Evolutionary conservation across 2,329 filamentous ascomycete genomes (phyloP).

Genomic region (Neurospora sp.): DNA sequence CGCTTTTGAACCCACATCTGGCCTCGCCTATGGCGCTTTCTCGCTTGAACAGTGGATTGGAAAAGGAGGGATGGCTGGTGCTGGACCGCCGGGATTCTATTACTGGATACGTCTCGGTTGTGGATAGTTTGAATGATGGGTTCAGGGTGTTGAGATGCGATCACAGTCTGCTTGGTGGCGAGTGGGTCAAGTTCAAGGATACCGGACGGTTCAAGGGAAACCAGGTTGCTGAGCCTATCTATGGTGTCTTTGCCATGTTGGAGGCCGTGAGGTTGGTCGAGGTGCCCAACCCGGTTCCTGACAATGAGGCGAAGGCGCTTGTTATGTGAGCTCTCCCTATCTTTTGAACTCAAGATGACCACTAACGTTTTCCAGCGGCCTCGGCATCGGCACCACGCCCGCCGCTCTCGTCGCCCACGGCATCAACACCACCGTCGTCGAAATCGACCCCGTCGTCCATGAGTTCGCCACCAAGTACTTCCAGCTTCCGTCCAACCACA

Average conservation of each 20-base stretch:
- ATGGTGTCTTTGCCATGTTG: constrained; percentile 91
- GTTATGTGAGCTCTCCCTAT: constrained; percentile 57
- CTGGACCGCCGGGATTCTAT: constrained; percentile 75
- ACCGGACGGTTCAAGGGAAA: constrained; percentile 45
- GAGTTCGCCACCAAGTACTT: constrained; percentile 80
- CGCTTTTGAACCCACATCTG: constrained; percentile 65
- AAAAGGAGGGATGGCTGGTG: constrained; percentile 58
- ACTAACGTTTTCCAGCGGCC: constrained; percentile 46
- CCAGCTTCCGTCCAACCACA: constrained; percentile 65
- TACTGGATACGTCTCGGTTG: constrained; percentile 86
- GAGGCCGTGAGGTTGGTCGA: constrained; percentile 82
- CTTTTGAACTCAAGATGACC: not conserved
- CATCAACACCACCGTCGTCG: constrained; percentile 86
- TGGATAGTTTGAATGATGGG: constrained; percentile 61
- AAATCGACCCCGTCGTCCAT: constrained; percentile 86
- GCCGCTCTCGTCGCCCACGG: constrained; percentile 79
- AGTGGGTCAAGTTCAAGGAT: constrained; percentile 56
- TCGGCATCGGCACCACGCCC: constrained; percentile 87
- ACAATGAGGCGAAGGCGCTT: constrained; percentile 66
- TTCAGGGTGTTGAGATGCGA: constrained; percentile 86
- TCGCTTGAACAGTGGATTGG: constrained; percentile 57
- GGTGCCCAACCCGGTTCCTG: constrained; percentile 39
- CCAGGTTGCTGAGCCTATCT: constrained; percentile 72
- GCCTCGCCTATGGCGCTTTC: constrained; percentile 49
- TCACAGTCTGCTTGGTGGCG: constrained; percentile 85